These are phyloP conservation scores for Rhizophagus clarus DNA, from an alignment of 192 early-diverging fungal genomes.

Conservation along the genomic window DNA sequence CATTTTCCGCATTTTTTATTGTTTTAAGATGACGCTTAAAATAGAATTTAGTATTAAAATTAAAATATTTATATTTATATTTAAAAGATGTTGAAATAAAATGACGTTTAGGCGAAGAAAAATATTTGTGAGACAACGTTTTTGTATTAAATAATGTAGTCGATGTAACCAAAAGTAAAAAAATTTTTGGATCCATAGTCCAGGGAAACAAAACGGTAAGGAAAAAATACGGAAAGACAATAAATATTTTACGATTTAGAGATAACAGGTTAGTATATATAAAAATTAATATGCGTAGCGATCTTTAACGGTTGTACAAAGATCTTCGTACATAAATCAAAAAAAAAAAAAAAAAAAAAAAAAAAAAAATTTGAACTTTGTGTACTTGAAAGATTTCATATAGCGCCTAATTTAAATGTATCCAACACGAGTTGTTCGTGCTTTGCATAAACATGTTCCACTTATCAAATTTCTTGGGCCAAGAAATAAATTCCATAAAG, in stretches of 20 bases:
- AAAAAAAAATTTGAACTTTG: neutral
- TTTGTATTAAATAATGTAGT: conserved; percentile 15
- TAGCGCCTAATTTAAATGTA: neutral
- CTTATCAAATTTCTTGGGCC: conserved; percentile 45
- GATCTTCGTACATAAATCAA: too few species aligned
- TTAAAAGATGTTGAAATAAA: neutral
- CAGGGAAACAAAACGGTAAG: too few species aligned
- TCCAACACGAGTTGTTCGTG: conserved; percentile 8
- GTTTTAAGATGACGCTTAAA: neutral
- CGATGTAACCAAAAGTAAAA: neutral
- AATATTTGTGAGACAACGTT: neutral
- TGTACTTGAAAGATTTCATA: neutral
- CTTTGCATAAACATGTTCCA: conserved; percentile 35
- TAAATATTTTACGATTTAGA: too few species aligned
- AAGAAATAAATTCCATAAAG: conserved; percentile 32
- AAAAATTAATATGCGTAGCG: too few species aligned
- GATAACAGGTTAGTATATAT: too few species aligned
- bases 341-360: too few species aligned
- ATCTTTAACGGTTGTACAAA: too few species aligned
- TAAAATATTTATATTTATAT: neutral
- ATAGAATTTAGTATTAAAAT: neutral
- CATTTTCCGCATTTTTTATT: neutral
- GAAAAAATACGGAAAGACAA: too few species aligned
- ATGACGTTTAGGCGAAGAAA: neutral
- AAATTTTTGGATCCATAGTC: neutral